These are phyloP conservation scores for Danielozyma ontarioensis DNA, from an alignment of 805 yeast species.

Conservation along the genomic window DNA sequence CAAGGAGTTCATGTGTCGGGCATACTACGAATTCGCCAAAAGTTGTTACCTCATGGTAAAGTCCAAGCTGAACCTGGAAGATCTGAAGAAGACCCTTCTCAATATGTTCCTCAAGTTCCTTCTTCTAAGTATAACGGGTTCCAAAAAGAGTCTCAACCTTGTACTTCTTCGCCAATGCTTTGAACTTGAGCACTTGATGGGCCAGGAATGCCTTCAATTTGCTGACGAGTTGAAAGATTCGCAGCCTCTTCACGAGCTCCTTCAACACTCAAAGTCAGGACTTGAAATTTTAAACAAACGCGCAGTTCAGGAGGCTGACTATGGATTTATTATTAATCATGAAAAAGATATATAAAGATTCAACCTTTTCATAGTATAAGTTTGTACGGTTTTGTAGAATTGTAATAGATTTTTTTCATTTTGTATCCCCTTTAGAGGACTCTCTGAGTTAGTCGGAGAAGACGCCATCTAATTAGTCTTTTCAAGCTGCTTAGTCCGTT, in stretches of 20 bases:
- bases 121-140: conserved; percentile 41
- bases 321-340: conserved; percentile 3
- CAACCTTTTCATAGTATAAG: too few species aligned
- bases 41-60: conserved; percentile 20
- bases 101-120: conserved; percentile 32
- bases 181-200: conserved; percentile 33
- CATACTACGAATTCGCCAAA: conserved; percentile 28
- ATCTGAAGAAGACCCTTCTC: conserved; percentile 13
- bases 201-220: too few species aligned
- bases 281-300: conserved; percentile 7
- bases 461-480: not conserved
- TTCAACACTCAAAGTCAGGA: conserved; percentile 8
- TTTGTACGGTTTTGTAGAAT: too few species aligned
- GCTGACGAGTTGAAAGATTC: conserved; percentile 2
- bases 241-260: conserved; percentile 7
- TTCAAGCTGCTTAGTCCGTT: conserved; percentile 19
- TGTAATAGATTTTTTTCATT: too few species aligned
- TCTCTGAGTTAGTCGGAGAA: not conserved
- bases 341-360: not conserved
- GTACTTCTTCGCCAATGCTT: conserved; percentile 37
- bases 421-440: not conserved
- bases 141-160: conserved; percentile 32
- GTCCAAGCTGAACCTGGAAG: conserved; percentile 3
- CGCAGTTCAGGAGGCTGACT: conserved; percentile 5
- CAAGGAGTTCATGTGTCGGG: conserved; percentile 29